These are phyloP conservation scores for Violaceomyces palustris DNA, from an alignment of 1,284 basidiomycete genomes.

Conservation along the genomic window DNA sequence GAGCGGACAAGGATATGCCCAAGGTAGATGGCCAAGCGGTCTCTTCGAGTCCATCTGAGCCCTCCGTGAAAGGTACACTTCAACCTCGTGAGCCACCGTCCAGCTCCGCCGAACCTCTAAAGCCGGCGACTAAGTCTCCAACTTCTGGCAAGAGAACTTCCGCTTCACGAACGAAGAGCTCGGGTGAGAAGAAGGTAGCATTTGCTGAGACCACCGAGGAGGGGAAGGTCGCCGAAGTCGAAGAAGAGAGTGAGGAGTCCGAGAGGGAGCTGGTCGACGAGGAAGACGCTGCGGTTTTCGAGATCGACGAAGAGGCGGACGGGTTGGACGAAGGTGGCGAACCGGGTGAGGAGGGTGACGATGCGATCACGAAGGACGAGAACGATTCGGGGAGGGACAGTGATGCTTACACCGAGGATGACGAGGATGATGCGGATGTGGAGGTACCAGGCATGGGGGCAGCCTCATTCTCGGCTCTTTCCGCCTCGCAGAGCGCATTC, in stretches of 20 bases:
- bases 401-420: constrained; percentile 5
- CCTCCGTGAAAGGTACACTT: constrained; percentile 30
- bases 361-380: not conserved
- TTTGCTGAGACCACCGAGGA: constrained; percentile 31
- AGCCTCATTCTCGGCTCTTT: constrained; percentile 33
- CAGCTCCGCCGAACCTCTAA: constrained; percentile 24
- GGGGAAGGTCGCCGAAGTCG: too few species aligned
- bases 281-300: constrained; percentile 6
- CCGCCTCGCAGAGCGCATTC: constrained; percentile 29
- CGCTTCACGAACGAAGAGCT: constrained; percentile 4
- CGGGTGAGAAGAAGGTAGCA: constrained; percentile 41
- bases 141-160: not conserved
- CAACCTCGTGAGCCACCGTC: constrained; percentile 29
- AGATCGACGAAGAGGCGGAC: constrained; percentile 23
- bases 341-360: constrained; percentile 1
- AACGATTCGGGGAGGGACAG: constrained; percentile 2
- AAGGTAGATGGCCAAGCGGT: constrained; percentile 25
- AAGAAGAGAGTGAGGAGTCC: too few species aligned
- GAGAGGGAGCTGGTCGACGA: constrained; percentile 35
- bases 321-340: constrained; percentile 13
- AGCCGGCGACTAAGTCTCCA: constrained; percentile 13
- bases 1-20: constrained; percentile 24
- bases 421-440: constrained; percentile 17
- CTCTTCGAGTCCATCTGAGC: constrained; percentile 23
- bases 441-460: constrained; percentile 28